Conservation (phyloP, 805 yeast species). For the Lachancea fermentati region DNA sequence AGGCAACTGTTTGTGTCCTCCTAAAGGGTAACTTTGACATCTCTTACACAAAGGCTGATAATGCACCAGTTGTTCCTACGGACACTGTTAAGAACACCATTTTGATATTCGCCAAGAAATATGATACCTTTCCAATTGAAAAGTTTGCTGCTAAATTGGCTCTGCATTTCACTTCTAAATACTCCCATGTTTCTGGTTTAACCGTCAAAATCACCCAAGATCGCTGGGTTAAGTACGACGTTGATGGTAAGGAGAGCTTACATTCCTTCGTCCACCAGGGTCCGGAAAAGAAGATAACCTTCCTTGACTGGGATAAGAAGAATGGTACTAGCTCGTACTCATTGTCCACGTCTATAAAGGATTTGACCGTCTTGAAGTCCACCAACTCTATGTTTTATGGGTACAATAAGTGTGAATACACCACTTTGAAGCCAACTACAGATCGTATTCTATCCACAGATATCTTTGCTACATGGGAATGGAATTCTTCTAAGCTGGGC, state of each 20-base stretch:
- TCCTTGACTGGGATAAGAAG: conserved; percentile 45
- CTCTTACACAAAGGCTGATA: conserved; percentile 85
- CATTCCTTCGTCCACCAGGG: conserved; percentile 87
- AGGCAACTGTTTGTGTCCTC: conserved; percentile 73
- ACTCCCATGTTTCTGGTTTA: conserved; percentile 69
- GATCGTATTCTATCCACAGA: conserved; percentile 89
- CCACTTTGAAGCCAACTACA: conserved; percentile 74
- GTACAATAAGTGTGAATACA: conserved; percentile 78
- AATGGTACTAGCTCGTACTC: conserved; percentile 43
- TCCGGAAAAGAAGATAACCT: conserved; percentile 66
- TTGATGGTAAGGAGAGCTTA: conserved; percentile 68
- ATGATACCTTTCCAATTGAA: conserved; percentile 88
- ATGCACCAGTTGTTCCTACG: conserved; percentile 85
- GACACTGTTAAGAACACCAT: conserved; percentile 91
- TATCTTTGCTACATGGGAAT: conserved; percentile 68
- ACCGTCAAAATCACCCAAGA: conserved; percentile 63
- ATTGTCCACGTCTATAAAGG: conserved; percentile 67
- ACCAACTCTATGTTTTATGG: conserved; percentile 93
- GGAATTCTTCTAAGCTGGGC: conserved; percentile 45
- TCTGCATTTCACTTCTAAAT: conserved; percentile 71
- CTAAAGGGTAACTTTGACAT: conserved; percentile 73
- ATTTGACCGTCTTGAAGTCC: conserved; percentile 77
- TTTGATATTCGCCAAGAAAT: conserved; percentile 72
- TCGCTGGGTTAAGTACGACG: conserved; percentile 73
- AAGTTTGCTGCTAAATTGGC: conserved; percentile 82